A percentile compares a stretch with the other conserved stretches of the same genome.
These are phyloP conservation scores for Alternaria sp. DNA, from an alignment of 2,329 filamentous ascomycete genomes.

Conservation along the genomic window DNA sequence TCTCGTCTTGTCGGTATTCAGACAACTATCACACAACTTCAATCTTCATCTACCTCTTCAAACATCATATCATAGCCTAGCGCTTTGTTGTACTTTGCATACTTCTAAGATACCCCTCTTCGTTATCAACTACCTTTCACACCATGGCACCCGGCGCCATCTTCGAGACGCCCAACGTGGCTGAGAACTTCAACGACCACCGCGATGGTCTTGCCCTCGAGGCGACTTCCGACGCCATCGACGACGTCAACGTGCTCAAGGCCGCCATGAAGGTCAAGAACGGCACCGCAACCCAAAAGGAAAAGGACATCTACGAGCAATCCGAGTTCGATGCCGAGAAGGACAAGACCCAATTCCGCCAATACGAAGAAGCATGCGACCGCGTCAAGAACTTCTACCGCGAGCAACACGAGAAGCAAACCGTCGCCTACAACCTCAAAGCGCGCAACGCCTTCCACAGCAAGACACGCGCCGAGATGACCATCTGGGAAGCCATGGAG, in stretches of 20 bases:
- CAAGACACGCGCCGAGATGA: conserved; percentile 75
- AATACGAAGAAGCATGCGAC: conserved; percentile 83
- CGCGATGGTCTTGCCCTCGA: conserved; percentile 65
- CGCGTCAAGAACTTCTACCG: conserved; percentile 87
- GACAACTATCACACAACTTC: conserved; percentile 7
- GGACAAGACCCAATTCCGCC: conserved; percentile 80
- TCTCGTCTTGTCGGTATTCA: conserved; percentile 10
- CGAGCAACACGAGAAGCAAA: conserved; percentile 74
- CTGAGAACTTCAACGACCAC: conserved; percentile 55
- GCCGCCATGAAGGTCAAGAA: conserved; percentile 59
- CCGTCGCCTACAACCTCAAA: conserved; percentile 81
- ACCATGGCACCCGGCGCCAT: conserved; percentile 56
- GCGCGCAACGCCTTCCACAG: conserved; percentile 75
- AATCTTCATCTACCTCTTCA: background rate
- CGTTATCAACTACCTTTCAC: conserved; percentile 3
- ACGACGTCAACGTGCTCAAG: conserved; percentile 66
- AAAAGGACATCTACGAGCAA: conserved; percentile 59
- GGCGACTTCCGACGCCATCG: conserved; percentile 64
- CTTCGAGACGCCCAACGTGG: conserved; percentile 51
- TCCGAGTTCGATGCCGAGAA: conserved; percentile 76
- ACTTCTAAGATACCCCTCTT: conserved; percentile 28
- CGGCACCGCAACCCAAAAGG: conserved; percentile 52
- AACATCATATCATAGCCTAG: conserved; percentile 1
- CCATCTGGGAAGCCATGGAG: conserved; percentile 90
- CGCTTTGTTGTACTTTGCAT: background rate